Conservation (phyloP, 176 grass and related monocot genomes). For the Stipa capillata region DNA sequence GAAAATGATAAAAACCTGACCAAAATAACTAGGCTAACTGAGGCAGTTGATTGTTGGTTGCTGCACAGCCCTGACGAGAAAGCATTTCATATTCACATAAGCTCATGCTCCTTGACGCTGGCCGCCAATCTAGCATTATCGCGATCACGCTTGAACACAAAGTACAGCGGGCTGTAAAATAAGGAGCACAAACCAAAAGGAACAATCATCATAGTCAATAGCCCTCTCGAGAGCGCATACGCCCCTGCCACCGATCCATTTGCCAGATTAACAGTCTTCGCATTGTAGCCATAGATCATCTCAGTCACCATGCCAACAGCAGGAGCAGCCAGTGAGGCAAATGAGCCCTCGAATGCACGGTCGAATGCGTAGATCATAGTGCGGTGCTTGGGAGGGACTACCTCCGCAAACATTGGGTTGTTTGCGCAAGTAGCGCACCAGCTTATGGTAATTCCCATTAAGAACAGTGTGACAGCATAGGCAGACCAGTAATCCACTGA, state of each 20-base stretch:
- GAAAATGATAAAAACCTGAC: background rate
- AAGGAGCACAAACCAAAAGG: constrained; percentile 70
- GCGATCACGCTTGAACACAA: constrained; percentile 72
- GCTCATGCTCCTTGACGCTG: constrained; percentile 54
- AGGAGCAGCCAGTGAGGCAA: constrained; percentile 76
- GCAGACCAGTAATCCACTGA: constrained; percentile 63
- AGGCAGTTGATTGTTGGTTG: background rate
- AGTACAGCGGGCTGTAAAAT: constrained; percentile 87
- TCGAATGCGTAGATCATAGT: constrained; percentile 96
- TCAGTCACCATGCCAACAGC: constrained; percentile 73
- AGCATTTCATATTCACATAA: constrained; percentile 20
- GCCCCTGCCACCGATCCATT: constrained; percentile 68
- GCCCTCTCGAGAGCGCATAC: constrained; percentile 65
- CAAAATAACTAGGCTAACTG: background rate
- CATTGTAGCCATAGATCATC: constrained; percentile 74
- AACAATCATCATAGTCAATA: constrained; percentile 76
- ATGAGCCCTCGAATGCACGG: constrained; percentile 75
- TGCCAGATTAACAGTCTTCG: constrained; percentile 43
- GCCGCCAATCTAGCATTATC: constrained; percentile 58
- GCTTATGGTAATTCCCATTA: constrained; percentile 92
- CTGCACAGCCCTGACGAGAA: background rate
- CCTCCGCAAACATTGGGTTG: constrained; percentile 93
- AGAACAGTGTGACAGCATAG: constrained; percentile 64
- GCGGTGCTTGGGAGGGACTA: constrained; percentile 79
- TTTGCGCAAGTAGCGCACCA: constrained; percentile 92